Conservation (phyloP, 2,329 filamentous ascomycete genomes). For the Neofusicoccum umdonicola region DNA sequence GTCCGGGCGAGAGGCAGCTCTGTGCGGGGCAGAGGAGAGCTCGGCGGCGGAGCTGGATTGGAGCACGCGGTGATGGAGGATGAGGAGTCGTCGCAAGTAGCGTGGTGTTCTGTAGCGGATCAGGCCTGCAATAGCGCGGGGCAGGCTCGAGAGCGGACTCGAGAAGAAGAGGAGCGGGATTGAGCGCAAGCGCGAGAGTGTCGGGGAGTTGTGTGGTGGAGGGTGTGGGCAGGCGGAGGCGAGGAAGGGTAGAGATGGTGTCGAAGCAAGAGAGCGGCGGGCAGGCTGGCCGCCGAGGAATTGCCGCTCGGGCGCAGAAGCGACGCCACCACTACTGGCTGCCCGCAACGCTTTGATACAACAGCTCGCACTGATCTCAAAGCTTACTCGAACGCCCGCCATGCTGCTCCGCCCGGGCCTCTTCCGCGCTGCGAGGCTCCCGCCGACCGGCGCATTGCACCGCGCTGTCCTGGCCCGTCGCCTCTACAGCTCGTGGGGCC, state of each 20-base stretch:
- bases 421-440: not conserved
- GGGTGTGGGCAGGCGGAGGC: not conserved
- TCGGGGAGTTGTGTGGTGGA: not conserved
- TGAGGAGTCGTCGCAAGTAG: not conserved
- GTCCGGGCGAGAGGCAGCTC: not conserved
- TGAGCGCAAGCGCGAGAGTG: constrained; percentile 5
- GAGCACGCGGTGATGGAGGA: not conserved
- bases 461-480: not conserved
- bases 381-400: not conserved
- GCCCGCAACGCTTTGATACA: not conserved
- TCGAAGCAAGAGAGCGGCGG: not conserved
- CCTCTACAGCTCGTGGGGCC: not conserved
- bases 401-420: constrained; percentile 3
- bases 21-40: not conserved
- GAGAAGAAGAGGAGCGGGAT: constrained; percentile 4
- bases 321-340: not conserved
- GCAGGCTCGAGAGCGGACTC: constrained; percentile 1
- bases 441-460: not conserved
- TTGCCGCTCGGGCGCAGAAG: no score
- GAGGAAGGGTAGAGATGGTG: not conserved
- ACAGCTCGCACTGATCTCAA: not conserved
- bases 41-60: constrained; percentile 1
- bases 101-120: not conserved
- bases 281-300: no score
- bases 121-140: constrained; percentile 7